Evolutionary conservation across 768 basidiomycete genomes (phyloP), one percentile per base, ranked within the genome.

Genomic region (Coprinopsis cinerea): DNA sequence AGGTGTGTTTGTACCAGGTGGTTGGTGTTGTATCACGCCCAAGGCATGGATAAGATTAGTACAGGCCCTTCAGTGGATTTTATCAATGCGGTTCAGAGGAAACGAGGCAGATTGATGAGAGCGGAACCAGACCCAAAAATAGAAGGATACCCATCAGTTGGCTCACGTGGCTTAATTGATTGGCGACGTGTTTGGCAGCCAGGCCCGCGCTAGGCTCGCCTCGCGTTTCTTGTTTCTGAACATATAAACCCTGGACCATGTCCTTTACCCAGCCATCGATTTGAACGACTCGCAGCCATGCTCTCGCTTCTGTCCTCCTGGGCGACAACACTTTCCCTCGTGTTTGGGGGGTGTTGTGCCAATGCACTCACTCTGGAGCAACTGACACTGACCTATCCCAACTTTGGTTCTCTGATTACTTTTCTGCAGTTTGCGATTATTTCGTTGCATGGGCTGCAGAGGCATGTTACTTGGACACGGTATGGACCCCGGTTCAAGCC

Each of bases 331-430:
- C 63, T 94, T 22, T 69, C 80, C 1, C 70, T 93, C 18, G 78
- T 93, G 9, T 94, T 96, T 60, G 92, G 91, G 1, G 93, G 93
- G 1, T 96, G 93, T 66, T 96, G 93, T 59, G 89, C 87, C 58
- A 92, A 91, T 63, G 89, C 89, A 26, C 73, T 88, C 51, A 82
- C 89, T 0, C 65, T 86, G 1, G 89, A 92, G 65, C 78, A 81
- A 51, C 67, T 90, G 17, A 90, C 87, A 2, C 73, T 80, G 2
- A 67, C 75, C 32, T 74, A 85, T 59, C 85, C 88, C 0, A 67
- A 74, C n/a, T 70, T 83, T 30, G 93, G 92, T 40, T 79, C 86
- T 18, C 76, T 95, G 35, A 82, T 95, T 59, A 97, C 94, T 0
- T 86, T 93, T 58, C 77, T 83, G 44, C 93, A 96, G 64, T 94